phyloP scores from a whole-genome alignment of 306 rosid genomes.

The Cucumis cinereus region DNA sequence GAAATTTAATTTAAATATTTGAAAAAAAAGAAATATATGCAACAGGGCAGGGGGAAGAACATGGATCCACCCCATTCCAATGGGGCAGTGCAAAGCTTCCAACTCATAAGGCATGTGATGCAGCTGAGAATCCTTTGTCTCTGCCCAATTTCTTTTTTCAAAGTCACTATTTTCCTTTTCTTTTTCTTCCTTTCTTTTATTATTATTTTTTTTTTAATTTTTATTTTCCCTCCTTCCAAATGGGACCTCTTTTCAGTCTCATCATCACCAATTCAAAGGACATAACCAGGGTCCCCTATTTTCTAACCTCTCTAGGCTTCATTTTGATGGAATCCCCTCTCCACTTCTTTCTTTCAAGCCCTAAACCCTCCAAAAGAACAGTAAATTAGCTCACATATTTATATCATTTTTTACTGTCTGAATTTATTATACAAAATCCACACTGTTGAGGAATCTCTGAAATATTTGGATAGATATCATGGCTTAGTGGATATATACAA shows the following conservation, averaged over 20 bases:
- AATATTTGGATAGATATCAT: not conserved
- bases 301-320: constrained; percentile 1
- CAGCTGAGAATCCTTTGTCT: constrained; percentile 33
- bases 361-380: not conserved
- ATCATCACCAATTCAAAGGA: constrained; percentile 21
- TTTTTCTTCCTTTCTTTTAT: not conserved
- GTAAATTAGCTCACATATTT: not conserved
- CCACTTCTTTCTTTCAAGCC: not conserved
- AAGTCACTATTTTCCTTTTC: constrained; percentile 6
- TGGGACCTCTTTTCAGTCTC: constrained; percentile 29
- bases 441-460: not conserved
- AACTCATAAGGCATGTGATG: constrained; percentile 53
- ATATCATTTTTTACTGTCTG: not conserved
- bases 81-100: constrained; percentile 34
- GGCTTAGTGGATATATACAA: constrained; percentile 2
- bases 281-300: not conserved
- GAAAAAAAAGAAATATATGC: not conserved
- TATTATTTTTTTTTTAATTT: not conserved
- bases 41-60: constrained; percentile 15
- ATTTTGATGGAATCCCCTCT: not conserved
- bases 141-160: constrained; percentile 22
- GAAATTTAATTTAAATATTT: not conserved
- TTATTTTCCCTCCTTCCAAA: not conserved
- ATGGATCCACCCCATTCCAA: constrained; percentile 56
- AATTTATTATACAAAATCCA: not conserved